Evolutionary conservation across 129 eudicot species (phyloP), one percentile per base, ranked within the genome.

Genomic region (Tanacetum coccineum): DNA sequence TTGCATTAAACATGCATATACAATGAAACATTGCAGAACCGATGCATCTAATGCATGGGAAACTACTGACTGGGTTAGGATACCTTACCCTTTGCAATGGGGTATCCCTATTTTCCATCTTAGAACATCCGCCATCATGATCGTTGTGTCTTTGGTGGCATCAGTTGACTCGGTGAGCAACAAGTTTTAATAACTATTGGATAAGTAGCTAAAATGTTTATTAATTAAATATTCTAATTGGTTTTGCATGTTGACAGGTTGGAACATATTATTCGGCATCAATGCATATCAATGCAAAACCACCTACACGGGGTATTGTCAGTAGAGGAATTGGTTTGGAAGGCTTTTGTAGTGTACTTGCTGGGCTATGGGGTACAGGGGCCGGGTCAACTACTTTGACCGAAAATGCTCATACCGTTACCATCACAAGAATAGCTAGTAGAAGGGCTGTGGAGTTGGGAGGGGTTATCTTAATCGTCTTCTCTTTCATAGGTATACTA

Each of bases 81-180:
- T 93, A 45, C 99, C 99, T 4, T 93, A 84, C 82, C 99, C 99
- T 66, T 71, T 93, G 60, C 99, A 93, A 65, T 93, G 99, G 99
- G 99, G 99, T 60, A 74, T 84, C 70, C 99, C 99, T 22, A 82
- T 84, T 51, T 89, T 88, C 79, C 90, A 81, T 42, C 66, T 82
- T 28, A 80, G 83, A 74, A 86, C 99, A 63, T 82, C 92, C 60
- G 71, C 89, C 65, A 84, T 93, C 73, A 93, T 93, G 96, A 77
- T 93, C 42, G 11, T 89, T 28, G 90, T 84, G 45, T 84, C 99
- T 54, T 74, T 93, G 36, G 83, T 93, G 78, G 84, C 96, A 47
- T 82, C 99, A 9, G 83, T 86, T 45, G 95, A 93, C 79, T 88
- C 99, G 81, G 99, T 93, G 28, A 80, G 97, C 70, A 70, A 20